Evolutionary conservation across 805 yeast species (phyloP).

Genomic region (Lipomyces chichibuensis): DNA sequence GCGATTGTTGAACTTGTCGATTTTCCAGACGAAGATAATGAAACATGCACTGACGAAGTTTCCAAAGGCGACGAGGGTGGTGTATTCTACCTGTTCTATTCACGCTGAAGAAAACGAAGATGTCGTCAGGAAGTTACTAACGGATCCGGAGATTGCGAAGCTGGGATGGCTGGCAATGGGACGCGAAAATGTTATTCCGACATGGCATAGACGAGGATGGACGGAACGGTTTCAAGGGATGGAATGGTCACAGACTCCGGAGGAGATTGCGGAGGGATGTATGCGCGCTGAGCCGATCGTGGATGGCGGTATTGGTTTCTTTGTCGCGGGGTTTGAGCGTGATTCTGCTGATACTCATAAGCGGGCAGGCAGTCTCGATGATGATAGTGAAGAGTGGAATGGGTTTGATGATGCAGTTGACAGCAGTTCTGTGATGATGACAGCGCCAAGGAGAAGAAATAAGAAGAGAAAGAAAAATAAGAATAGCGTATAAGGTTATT

Average conservation of each 20-base stretch:
- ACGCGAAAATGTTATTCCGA: constrained; percentile 68
- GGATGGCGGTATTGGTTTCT: constrained; percentile 99
- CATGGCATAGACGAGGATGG: constrained; percentile 86
- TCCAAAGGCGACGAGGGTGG: constrained; percentile 75
- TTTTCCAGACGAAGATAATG: constrained; percentile 85
- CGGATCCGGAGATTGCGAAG: constrained; percentile 62
- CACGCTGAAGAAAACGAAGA: constrained; percentile 93
- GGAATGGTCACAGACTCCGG: constrained; percentile 47
- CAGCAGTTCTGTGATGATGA: background rate
- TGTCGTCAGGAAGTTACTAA: constrained; percentile 78
- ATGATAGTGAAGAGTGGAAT: constrained; percentile 45
- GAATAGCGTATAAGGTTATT: background rate
- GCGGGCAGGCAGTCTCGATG: constrained; percentile 24
- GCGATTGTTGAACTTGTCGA: constrained; percentile 72
- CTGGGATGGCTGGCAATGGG: constrained; percentile 76
- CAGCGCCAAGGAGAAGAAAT: background rate
- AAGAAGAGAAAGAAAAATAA: background rate
- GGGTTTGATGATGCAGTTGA: constrained; percentile 43
- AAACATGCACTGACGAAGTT: constrained; percentile 78
- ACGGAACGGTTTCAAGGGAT: constrained; percentile 64
- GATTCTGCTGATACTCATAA: constrained; percentile 21
- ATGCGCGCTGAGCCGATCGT: constrained; percentile 80
- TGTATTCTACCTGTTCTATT: constrained; percentile 93
- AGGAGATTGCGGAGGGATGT: constrained; percentile 77
- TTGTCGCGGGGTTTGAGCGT: constrained; percentile 88